A percentile compares a stretch with the other conserved stretches of the same genome.
These are phyloP conservation scores for Psilocybe cyanescens DNA, from an alignment of 768 basidiomycete species.

Conservation along the genomic window DNA sequence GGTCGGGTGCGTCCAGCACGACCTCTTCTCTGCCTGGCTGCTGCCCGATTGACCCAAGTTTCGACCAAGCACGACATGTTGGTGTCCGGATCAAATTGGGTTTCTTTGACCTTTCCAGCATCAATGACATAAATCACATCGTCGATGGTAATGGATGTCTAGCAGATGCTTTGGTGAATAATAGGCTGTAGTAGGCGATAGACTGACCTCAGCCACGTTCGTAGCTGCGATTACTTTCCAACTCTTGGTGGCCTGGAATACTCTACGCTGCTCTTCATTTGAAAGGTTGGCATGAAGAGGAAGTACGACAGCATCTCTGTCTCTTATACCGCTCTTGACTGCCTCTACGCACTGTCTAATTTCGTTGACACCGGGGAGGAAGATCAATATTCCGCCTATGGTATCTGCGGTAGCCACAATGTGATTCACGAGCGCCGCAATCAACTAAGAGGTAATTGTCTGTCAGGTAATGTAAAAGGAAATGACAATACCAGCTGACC, in stretches of 20 bases:
- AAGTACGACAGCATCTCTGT: constrained; percentile 54
- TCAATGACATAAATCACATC: constrained; percentile 89
- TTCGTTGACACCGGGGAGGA: constrained; percentile 90
- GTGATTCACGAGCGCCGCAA: constrained; percentile 67
- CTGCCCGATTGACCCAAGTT: constrained; percentile 77
- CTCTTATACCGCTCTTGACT: constrained; percentile 40
- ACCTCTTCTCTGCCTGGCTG: constrained; percentile 83
- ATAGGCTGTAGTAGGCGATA: neutral
- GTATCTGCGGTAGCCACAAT: constrained; percentile 54
- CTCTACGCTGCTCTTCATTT: constrained; percentile 77
- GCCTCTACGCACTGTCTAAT: constrained; percentile 78
- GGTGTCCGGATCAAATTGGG: constrained; percentile 67
- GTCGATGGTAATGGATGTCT: constrained; percentile 92
- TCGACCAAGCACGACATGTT: constrained; percentile 81
- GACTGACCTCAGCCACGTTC: constrained; percentile 83
- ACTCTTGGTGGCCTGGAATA: constrained; percentile 64
- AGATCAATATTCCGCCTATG: constrained; percentile 78
- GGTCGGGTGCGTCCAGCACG: constrained; percentile 88
- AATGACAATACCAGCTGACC: constrained; percentile 36
- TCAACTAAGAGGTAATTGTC: constrained; percentile 45
- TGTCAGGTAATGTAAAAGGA: neutral
- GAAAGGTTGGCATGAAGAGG: constrained; percentile 92
- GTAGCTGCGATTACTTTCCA: constrained; percentile 92
- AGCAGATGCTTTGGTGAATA: neutral
- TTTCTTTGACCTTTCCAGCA: constrained; percentile 86